These are phyloP conservation scores for Dillenia suffruticosa DNA, from an alignment of 164 flowering plant species.

Conservation along the genomic window DNA sequence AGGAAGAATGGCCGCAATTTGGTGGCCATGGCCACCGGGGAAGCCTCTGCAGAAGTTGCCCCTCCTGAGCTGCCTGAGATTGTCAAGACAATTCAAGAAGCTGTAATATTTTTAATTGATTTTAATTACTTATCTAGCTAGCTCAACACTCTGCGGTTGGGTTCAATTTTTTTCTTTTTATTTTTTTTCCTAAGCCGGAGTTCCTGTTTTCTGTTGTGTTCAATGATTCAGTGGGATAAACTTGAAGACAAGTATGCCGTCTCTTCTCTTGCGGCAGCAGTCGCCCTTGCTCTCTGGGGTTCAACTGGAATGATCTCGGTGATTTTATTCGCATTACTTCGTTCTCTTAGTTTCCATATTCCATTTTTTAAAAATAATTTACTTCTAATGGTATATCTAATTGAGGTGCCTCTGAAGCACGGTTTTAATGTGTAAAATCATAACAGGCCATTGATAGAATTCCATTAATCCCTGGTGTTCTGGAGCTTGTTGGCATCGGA, in stretches of 20 bases:
- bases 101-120: conserved; percentile 32
- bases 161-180: background rate
- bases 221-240: conserved; percentile 75
- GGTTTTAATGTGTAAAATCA: background rate
- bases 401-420: too few relatives aligned
- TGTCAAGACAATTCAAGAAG: conserved; percentile 51
- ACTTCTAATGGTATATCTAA: background rate
- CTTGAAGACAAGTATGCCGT: conserved; percentile 95
- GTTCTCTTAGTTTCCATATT: conserved; percentile 7
- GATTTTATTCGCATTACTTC: background rate
- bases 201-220: background rate
- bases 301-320: conserved; percentile 78
- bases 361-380: background rate
- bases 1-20: conserved; percentile 73
- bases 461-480: conserved; percentile 76
- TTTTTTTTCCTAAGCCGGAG: background rate
- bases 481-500: conserved; percentile 90
- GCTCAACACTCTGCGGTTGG: too few relatives aligned
- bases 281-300: conserved; percentile 50
- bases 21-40: conserved; percentile 74
- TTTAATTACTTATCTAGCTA: background rate
- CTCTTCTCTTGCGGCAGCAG: conserved; percentile 66
- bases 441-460: conserved; percentile 90
- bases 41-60: conserved; percentile 45
- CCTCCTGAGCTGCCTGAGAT: conserved; percentile 60